These are phyloP conservation scores for Phaeosphaeria sp. DNA, from an alignment of 2,329 filamentous ascomycete genomes.

Conservation along the genomic window DNA sequence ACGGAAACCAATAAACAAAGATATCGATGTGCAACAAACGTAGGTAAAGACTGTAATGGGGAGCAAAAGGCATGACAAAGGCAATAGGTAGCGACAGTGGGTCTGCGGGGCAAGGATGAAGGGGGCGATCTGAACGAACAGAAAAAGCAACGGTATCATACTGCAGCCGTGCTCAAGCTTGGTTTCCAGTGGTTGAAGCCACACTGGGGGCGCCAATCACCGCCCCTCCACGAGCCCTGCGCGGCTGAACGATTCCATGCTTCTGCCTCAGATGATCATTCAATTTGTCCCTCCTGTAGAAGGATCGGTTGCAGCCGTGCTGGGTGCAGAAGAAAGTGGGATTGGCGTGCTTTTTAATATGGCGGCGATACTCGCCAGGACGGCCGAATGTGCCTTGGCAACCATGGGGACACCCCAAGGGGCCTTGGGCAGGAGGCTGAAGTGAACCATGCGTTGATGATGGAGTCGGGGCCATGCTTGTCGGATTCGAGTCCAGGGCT, in stretches of 20 bases:
- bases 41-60: neutral
- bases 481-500: neutral
- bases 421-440: neutral
- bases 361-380: conserved; percentile 23
- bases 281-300: conserved; percentile 25
- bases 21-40: neutral
- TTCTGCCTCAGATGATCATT: conserved; percentile 15
- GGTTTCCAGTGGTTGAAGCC: neutral
- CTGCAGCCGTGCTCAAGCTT: neutral
- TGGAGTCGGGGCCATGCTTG: neutral
- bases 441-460: neutral
- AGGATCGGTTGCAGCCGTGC: conserved; percentile 15
- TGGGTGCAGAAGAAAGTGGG: conserved; percentile 8
- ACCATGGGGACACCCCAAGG: conserved; percentile 5
- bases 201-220: neutral
- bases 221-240: neutral
- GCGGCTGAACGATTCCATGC: neutral
- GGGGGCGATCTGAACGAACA: neutral
- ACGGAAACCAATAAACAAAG: neutral
- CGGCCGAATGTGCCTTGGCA: conserved; percentile 15
- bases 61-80: neutral
- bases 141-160: neutral
- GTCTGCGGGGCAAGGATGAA: neutral
- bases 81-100: neutral
- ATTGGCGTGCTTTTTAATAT: conserved; percentile 18